Evolutionary conservation across 441 rosid species (phyloP).

Genomic region (Pelargonium exstipulatum): DNA sequence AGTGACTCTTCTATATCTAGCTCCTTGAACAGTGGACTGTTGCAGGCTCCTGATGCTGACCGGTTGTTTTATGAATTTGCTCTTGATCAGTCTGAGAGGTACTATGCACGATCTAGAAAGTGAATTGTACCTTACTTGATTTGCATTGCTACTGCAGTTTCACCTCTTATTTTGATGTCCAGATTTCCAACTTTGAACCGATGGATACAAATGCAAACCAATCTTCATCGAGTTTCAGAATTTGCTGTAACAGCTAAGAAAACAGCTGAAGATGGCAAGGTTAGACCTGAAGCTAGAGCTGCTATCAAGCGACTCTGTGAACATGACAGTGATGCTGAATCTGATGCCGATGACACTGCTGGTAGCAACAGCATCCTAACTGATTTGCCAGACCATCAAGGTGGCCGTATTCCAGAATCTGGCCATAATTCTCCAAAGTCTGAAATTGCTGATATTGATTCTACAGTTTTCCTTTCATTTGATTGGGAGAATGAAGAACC

Average conservation of each 20-base stretch:
- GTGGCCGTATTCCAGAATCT: constrained; percentile 37
- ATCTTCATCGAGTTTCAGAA: constrained; percentile 94
- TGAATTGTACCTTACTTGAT: constrained; percentile 14
- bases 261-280: constrained; percentile 40
- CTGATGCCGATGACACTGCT: constrained; percentile 60
- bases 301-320: constrained; percentile 77
- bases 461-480: constrained; percentile 74
- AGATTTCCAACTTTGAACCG: constrained; percentile 95
- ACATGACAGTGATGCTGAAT: constrained; percentile 68
- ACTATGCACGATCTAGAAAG: constrained; percentile 21
- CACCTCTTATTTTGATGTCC: constrained; percentile 24
- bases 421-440: constrained; percentile 36
- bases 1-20: constrained; percentile 66
- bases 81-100: constrained; percentile 99
- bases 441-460: constrained; percentile 48
- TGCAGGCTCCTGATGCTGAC: constrained; percentile 73
- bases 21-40: constrained; percentile 55
- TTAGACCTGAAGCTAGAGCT: constrained; percentile 51
- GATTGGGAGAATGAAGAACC: constrained; percentile 95
- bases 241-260: constrained; percentile 72
- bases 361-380: constrained; percentile 37
- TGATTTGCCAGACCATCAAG: constrained; percentile 39
- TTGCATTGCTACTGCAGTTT: constrained; percentile 17
- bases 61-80: constrained; percentile 88
- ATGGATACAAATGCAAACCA: constrained; percentile 98